phyloP scores from a whole-genome alignment of 2,329 filamentous ascomycete genomes.

The Amauroascus verrucosus region DNA sequence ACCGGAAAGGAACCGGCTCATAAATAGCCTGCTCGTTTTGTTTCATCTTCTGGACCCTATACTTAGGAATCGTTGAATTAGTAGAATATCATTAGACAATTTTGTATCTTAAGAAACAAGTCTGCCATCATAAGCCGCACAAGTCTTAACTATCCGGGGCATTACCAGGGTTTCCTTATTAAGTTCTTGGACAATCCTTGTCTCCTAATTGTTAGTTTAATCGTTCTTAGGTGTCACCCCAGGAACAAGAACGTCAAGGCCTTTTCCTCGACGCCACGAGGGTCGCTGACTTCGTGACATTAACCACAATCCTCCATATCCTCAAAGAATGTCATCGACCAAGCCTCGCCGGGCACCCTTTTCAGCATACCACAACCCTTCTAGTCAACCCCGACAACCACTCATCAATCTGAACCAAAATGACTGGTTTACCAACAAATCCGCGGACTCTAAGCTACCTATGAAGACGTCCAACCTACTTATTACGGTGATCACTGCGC shows the following conservation, averaged over 20 bases:
- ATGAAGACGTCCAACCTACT: conserved; percentile 16
- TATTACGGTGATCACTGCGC: conserved; percentile 30
- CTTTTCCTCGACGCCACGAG: no score
- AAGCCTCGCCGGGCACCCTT: not conserved
- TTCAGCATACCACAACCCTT: not conserved
- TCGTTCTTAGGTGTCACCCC: no score
- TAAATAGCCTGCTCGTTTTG: no score
- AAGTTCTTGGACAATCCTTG: no score
- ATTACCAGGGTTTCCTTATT: no score
- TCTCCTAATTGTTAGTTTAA: no score
- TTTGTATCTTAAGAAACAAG: no score
- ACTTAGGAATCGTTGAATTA: conserved; percentile 24
- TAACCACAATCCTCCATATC: not conserved
- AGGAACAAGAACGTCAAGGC: no score
- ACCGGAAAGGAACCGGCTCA: no score
- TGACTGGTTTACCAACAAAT: conserved; percentile 26
- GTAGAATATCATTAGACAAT: no score
- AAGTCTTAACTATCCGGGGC: no score
- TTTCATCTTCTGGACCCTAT: not conserved
- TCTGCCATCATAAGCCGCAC: no score
- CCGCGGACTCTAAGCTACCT: conserved; percentile 19
- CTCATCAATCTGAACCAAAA: conserved; percentile 33
- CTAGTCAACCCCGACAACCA: conserved; percentile 18
- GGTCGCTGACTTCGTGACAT: conserved; percentile 18
- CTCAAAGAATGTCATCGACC: not conserved